A percentile compares a stretch with the other conserved stretches of the same genome.
These are phyloP conservation scores for Eucalyptus dawsonii DNA, from an alignment of 345 rosid genomes.

Conservation along the genomic window DNA sequence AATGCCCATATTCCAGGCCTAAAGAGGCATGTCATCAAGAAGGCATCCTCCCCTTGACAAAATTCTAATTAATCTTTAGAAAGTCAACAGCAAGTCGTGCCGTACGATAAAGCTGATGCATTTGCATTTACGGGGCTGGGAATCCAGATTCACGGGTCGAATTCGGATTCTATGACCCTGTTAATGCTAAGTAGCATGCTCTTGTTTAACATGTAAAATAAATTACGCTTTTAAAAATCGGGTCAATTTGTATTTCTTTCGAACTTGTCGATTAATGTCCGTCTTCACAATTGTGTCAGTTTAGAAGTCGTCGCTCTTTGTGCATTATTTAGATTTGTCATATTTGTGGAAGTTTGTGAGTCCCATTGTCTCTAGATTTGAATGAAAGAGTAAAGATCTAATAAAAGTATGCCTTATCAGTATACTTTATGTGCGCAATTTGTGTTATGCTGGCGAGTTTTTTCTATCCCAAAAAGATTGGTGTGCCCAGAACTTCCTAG, in stretches of 20 bases:
- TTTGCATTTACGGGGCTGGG: not conserved
- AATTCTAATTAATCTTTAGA: not conserved
- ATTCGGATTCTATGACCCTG: not conserved
- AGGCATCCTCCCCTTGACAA: not conserved
- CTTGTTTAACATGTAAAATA: not conserved
- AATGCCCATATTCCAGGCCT: constrained; percentile 16
- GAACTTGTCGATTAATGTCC: not conserved
- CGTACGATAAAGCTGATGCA: not conserved
- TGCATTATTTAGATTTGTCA: not conserved
- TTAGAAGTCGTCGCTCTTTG: no score
- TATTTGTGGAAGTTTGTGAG: not conserved
- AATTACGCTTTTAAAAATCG: not conserved
- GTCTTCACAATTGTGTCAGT: no score
- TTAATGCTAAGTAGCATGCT: not conserved
- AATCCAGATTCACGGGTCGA: not conserved
- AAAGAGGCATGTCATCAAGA: not conserved
- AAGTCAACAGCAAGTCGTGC: not conserved
- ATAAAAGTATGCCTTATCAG: not conserved
- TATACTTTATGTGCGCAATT: not conserved
- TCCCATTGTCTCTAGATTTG: not conserved
- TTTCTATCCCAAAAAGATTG: no score
- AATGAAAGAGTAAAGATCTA: not conserved
- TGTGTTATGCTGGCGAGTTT: not conserved
- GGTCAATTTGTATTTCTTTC: not conserved
- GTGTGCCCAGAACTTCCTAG: not conserved